A percentile compares a stretch with the other conserved stretches of the same genome.
phyloP scores from a whole-genome alignment of 371 early-diverging fungal species.

The Mucor irregularis region DNA sequence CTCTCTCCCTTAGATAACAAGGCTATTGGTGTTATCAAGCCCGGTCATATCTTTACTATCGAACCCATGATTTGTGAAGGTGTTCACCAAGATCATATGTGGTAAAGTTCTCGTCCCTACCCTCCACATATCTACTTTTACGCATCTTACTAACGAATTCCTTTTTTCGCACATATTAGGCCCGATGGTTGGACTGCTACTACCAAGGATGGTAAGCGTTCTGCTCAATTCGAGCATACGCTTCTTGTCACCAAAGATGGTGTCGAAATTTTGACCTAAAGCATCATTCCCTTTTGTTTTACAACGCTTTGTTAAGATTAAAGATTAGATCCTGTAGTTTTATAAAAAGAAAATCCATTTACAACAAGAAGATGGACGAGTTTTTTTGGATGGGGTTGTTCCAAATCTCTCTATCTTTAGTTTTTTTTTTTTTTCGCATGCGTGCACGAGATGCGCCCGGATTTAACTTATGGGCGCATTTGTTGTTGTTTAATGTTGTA shows the following conservation, averaged over 20 bases:
- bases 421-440: too few species aligned
- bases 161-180: constrained; percentile 59
- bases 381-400: too few species aligned
- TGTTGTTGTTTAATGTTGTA: too few species aligned
- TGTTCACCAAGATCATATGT: constrained; percentile 40
- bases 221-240: constrained; percentile 99
- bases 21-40: constrained; percentile 91
- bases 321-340: not conserved
- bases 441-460: too few species aligned
- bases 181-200: constrained; percentile 91
- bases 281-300: not conserved
- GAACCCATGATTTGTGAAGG: constrained; percentile 97
- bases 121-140: not conserved
- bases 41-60: constrained; percentile 95
- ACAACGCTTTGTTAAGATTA: not conserved
- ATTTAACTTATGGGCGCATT: too few species aligned
- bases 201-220: constrained; percentile 90
- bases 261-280: constrained; percentile 84
- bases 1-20: constrained; percentile 76
- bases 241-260: constrained; percentile 92
- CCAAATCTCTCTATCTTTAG: too few species aligned
- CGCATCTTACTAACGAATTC: not conserved
- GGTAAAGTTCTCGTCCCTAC: constrained; percentile 32
- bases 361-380: not conserved
- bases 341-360: not conserved